phyloP scores from a whole-genome alignment of 2,329 filamentous ascomycete species.

The Aureobasidium sp. region DNA sequence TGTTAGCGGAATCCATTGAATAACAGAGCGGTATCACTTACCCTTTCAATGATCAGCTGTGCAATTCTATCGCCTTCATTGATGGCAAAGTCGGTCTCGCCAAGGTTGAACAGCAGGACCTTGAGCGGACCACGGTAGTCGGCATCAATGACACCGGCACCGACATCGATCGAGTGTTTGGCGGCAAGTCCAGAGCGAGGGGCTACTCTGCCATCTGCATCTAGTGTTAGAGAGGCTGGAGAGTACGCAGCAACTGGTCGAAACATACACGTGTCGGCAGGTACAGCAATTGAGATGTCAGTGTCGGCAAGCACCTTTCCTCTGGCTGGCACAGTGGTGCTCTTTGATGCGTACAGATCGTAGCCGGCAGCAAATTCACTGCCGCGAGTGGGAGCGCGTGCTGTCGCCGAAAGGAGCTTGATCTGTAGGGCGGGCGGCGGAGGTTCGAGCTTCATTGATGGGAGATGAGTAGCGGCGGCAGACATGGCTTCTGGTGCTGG shows the following conservation, averaged over 20 bases:
- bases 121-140: slow-evolving; percentile 94
- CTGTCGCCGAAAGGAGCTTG: slow-evolving; percentile 78
- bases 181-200: slow-evolving; percentile 84
- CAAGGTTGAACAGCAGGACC: slow-evolving; percentile 90
- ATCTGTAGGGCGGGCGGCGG: slow-evolving; percentile 63
- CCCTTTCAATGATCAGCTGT: slow-evolving; percentile 84
- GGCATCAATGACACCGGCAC: slow-evolving; percentile 94
- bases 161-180: slow-evolving; percentile 94
- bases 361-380: slow-evolving; percentile 88
- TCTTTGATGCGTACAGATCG: slow-evolving; percentile 73
- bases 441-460: slow-evolving; percentile 28
- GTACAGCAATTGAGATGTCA: slow-evolving; percentile 84
- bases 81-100: slow-evolving; percentile 71
- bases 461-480: slow-evolving; percentile 20
- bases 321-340: slow-evolving; percentile 68
- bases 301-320: slow-evolving; percentile 86
- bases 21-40: slow-evolving; percentile 28
- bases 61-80: slow-evolving; percentile 85
- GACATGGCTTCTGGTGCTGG: slow-evolving; percentile 19
- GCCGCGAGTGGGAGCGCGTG: slow-evolving; percentile 78
- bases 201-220: slow-evolving; percentile 74
- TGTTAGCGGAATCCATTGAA: slow-evolving; percentile 15
- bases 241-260: background rate
- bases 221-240: background rate
- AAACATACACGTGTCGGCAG: slow-evolving; percentile 75